Conservation (phyloP, 208 protist species). For the Tritrichomonas foetus region DNA sequence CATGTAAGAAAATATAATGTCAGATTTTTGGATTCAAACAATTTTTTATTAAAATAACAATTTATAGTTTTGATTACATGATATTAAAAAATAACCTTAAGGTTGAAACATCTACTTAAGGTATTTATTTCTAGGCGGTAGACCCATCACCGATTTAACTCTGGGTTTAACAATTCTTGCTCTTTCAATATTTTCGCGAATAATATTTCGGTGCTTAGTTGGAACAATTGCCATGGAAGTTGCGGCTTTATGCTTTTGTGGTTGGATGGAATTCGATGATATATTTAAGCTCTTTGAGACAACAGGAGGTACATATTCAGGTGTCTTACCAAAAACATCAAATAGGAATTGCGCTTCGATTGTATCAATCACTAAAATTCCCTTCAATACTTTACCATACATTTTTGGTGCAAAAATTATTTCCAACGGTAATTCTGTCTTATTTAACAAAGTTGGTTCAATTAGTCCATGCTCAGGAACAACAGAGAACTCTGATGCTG, state of each 20-base stretch:
- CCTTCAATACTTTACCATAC: neutral
- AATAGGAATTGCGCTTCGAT: neutral
- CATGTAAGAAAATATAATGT: no score
- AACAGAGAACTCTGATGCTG: neutral
- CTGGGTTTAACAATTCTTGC: neutral
- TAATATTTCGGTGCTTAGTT: neutral
- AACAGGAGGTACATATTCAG: conserved; percentile 26
- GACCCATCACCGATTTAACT: no score
- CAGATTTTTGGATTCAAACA: no score
- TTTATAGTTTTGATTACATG: no score
- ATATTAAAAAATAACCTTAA: no score
- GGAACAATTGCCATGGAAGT: no score
- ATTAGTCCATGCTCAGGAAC: conserved; percentile 3
- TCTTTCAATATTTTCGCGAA: neutral
- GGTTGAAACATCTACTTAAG: no score
- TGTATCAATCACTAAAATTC: neutral
- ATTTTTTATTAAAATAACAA: no score
- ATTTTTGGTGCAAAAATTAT: conserved; percentile 31
- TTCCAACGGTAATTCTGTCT: neutral
- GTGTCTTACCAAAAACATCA: neutral
- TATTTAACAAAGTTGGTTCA: neutral
- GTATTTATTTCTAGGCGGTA: no score
- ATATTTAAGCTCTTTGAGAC: no score
- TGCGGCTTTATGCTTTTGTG: no score
- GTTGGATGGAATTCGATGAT: no score